Base-by-base conservation (phyloP, 768 basidiomycete species). In the Tulasnella sp. region DNA sequence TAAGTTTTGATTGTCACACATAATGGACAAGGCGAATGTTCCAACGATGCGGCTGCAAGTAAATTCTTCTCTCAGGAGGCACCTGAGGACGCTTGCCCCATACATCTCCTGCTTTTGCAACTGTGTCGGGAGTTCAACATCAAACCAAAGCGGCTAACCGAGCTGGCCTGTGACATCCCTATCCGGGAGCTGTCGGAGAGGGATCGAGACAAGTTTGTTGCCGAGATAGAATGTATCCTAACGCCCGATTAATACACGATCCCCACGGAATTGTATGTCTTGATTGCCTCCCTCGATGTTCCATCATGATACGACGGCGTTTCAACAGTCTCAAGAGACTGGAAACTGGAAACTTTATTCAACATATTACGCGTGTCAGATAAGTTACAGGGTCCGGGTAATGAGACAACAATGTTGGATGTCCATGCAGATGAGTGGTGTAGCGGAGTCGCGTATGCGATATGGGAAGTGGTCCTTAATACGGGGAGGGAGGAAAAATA, bases 401-500 rank as follows among this genome's bases (percentile, higher is more conserved):
- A 35, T 15, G 32, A 29, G 61, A 67, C 61, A 67, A 67, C 61
- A 35, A 13, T 35, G 32, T 67, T 6, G 16, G 11, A 35, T 18
- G 61, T 67, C 29, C 61, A 67, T 67, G 61, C 29, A 67, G 11
- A 67, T 26, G 61, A 67, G 61, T 67, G 61, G 61, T 67, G 61
- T 67, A 29, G 26, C 5, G 29, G 57, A 35, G 61, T 67, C 32
- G 29, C 4, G 61, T 67, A 61, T 67, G 32, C 29, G 15, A 15
- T 35, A 26, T 67, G 44, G 44, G 44, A 44, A 16, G 44, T 44
- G 15, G 15, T 15, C 44, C 44, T 15, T 44, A 3, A 16, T 13
- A 13, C 11, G 44, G 44, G 40, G 40, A 13, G 40, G 40, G 40
- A 40, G 40, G 40, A 7, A 40, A 3, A 44, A 44, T 44, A 16